Base-by-base conservation (phyloP, 306 rosid genomes). In the Morella rubra region DNA sequence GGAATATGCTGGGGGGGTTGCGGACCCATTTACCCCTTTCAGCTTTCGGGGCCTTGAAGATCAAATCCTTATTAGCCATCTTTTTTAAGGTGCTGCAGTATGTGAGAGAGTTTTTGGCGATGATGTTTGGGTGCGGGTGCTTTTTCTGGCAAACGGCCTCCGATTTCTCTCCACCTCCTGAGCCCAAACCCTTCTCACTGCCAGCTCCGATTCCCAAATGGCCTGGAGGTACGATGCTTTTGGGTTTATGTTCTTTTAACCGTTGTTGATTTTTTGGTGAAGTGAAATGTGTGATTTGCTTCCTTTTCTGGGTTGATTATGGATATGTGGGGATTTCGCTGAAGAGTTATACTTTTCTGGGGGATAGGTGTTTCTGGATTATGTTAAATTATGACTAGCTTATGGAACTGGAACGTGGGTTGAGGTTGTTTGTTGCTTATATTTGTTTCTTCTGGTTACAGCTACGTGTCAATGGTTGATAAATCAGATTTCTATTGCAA, bases 151-250 rank as follows among this genome's bases (percentile, higher is more conserved):
- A 88, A 27, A 44, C 52, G 44, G 41, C 72, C 37, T 2, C 74
- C 42, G 73, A 69, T 74, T 76, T 61, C 0, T 90, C 73, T 52
- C 75, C 79, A 69, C 80, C 80, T 42, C 62, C 61, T 37, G 89
- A 79, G 77, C 80, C 86, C 59, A 73, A 67, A 46, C 12, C 77
- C 44, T 92, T 86, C 81, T 89, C 89, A 66, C 87, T 90, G 69
- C 90, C 93, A 27, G 71, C 85, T 75, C 81, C 91, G 4, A 75
- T 86, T 70, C 91, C 93, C 2, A 74, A 62, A 65, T 93, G 98
- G 97, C 96, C 98, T 69, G 82, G 65, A 80, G 95, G 96, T 93
- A 76, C 60, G 8, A 0, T 6, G 11, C 40, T 76, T 20, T 61
- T n/a, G 4, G 12, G 16, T 8, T 13, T 4, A 32, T 15, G 15